phyloP scores from a whole-genome alignment of 1,139 yeast species.

The Nadsonia commutata region DNA sequence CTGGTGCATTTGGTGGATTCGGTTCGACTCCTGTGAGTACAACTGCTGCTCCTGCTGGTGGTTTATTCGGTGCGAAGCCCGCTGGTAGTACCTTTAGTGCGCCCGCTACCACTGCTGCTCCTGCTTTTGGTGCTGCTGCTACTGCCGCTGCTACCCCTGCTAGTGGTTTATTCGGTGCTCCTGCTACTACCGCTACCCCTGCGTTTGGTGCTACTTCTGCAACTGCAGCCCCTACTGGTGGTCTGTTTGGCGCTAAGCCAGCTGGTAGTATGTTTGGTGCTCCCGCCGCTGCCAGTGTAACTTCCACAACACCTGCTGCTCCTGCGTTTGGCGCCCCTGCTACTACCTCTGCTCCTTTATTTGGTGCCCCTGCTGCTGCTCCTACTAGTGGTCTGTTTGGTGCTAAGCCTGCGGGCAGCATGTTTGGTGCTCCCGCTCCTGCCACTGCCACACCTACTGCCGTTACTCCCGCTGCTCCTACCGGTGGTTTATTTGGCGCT shows the following conservation, averaged over 20 bases:
- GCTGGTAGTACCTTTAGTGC: slow-evolving; percentile 1
- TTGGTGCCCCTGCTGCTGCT: slow-evolving; percentile 7
- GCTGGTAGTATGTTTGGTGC: slow-evolving; percentile 4
- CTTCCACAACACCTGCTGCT: not conserved
- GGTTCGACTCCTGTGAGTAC: too few relatives aligned
- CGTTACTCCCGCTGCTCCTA: slow-evolving; percentile 1
- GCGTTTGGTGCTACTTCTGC: too few relatives aligned
- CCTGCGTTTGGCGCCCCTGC: not conserved
- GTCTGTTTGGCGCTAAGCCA: slow-evolving; percentile 1
- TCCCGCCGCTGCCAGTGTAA: slow-evolving; percentile 1
- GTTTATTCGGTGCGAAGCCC: slow-evolving; percentile 6
- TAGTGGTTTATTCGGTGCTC: too few relatives aligned
- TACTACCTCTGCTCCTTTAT: slow-evolving; percentile 4
- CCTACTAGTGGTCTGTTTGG: slow-evolving; percentile 4
- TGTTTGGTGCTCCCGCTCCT: slow-evolving; percentile 4
- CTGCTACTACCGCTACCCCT: slow-evolving; percentile 4
- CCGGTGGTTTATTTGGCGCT: slow-evolving; percentile 10
- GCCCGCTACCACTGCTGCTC: slow-evolving; percentile 5
- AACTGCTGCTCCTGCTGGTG: too few relatives aligned
- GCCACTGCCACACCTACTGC: slow-evolving; percentile 2
- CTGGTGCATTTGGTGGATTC: too few relatives aligned
- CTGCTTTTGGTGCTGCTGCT: too few relatives aligned
- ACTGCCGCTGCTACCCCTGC: too few relatives aligned
- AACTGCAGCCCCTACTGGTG: not conserved
- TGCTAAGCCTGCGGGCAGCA: slow-evolving; percentile 3